Evolutionary conservation across 2,329 filamentous ascomycete species (phyloP).

Genomic region (Chrysoporthe deuterocubensis): DNA sequence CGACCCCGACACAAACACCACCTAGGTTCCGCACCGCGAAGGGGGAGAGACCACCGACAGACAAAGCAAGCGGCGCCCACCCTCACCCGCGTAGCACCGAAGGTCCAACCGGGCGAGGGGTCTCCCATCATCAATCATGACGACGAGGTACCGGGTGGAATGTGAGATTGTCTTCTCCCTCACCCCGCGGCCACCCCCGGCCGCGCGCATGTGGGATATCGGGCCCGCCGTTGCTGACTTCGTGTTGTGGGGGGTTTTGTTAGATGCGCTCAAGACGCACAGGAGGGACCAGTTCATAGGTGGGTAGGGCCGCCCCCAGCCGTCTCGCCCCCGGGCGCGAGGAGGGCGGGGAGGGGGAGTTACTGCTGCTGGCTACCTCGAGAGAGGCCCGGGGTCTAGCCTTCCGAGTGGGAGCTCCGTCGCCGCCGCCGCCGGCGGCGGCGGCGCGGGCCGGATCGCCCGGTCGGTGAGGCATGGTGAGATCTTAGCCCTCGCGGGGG

Average conservation of each 20-base stretch:
- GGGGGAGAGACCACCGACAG: not conserved
- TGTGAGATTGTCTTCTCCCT: slow-evolving; percentile 55
- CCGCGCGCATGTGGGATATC: not conserved
- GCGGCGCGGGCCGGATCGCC: no score
- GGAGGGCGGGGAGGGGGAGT: no score
- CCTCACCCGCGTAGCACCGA: not conserved
- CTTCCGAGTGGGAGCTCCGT: no score
- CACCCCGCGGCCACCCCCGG: not conserved
- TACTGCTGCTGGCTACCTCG: not conserved
- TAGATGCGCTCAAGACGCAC: slow-evolving; percentile 77
- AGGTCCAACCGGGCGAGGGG: no score
- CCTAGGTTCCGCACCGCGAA: not conserved
- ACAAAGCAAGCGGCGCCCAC: not conserved
- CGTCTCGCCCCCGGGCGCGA: not conserved
- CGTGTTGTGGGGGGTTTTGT: slow-evolving; percentile 10
- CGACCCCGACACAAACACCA: no score
- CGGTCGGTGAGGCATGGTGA: no score
- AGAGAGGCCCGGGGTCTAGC: no score
- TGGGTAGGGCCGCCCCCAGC: slow-evolving; percentile 40
- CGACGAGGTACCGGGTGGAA: slow-evolving; percentile 71
- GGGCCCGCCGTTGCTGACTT: slow-evolving; percentile 17
- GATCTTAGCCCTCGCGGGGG: no score
- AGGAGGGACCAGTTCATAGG: slow-evolving; percentile 87
- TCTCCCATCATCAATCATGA: slow-evolving; percentile 47
- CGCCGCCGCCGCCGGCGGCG: no score